Evolutionary conservation across 179 eudicot genomes (phyloP).

Genomic region (Camellia oleifera): DNA sequence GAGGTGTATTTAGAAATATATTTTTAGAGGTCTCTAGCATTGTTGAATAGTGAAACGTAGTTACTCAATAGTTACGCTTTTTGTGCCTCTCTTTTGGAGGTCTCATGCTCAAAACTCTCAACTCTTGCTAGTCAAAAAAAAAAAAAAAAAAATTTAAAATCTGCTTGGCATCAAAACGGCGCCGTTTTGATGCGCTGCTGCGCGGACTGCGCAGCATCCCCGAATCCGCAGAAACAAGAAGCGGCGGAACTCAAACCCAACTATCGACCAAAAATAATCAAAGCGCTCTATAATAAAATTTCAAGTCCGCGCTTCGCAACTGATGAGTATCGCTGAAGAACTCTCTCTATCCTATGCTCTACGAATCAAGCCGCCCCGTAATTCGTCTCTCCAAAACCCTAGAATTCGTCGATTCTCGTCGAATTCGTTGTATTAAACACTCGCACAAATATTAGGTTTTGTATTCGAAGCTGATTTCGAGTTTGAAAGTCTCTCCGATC

Average conservation of each 20-base stretch:
- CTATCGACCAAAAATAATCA: slow-evolving; percentile 9
- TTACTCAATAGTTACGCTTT: too few species aligned
- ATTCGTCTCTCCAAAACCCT: neutral
- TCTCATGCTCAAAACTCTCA: too few species aligned
- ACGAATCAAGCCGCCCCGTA: neutral
- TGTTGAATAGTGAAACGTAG: too few species aligned
- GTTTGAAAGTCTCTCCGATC: neutral
- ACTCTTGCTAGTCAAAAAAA: too few species aligned
- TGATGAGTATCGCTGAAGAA: neutral
- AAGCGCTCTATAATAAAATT: slow-evolving; percentile 16
- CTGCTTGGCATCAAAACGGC: too few species aligned
- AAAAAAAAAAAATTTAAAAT: too few species aligned
- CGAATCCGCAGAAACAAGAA: too few species aligned
- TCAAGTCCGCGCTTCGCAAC: slow-evolving; percentile 28
- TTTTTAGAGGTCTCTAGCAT: too few species aligned
- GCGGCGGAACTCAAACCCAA: slow-evolving; percentile 29
- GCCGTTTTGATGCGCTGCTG: too few species aligned
- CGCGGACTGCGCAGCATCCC: too few species aligned
- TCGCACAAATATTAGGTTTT: neutral
- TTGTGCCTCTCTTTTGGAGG: too few species aligned
- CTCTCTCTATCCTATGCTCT: neutral
- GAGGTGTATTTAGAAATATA: too few species aligned
- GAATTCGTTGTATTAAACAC: neutral
- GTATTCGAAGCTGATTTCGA: neutral
- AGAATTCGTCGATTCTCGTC: neutral